Percentiles rank a stretch among this genome's conserved stretches.
Conservation (phyloP, 257 asterid genomes). For the Salvia rosmarinus region DNA sequence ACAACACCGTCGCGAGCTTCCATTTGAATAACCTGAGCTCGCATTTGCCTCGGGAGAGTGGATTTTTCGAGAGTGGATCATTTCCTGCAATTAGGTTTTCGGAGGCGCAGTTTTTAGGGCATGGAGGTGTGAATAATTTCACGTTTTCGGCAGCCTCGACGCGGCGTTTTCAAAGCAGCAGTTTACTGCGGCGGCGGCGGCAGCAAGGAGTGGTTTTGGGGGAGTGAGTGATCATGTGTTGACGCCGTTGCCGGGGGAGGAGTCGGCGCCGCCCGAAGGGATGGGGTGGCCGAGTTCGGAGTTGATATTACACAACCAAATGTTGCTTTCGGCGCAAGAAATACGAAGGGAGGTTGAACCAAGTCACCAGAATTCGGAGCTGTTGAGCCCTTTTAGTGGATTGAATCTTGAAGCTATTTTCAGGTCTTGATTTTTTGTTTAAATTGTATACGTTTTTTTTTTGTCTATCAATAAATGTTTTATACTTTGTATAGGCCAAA, state of each 20-base stretch:
- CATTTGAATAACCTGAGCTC: conserved; percentile 18
- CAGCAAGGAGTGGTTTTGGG: neutral
- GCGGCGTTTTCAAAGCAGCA: neutral
- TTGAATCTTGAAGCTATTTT: conserved; percentile 57
- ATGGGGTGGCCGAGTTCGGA: conserved; percentile 48
- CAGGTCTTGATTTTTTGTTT: conserved; percentile 43
- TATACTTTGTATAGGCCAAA: conserved; percentile 29
- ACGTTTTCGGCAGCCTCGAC: neutral
- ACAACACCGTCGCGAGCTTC: conserved; percentile 7
- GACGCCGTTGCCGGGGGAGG: conserved; percentile 49
- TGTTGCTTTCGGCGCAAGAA: conserved; percentile 15
- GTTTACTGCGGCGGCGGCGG: conserved; percentile 22
- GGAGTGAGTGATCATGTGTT: conserved; percentile 26
- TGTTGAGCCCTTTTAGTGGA: conserved; percentile 39
- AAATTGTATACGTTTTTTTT: neutral
- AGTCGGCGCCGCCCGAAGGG: conserved; percentile 21
- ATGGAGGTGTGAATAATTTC: conserved; percentile 9
- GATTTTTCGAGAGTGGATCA: conserved; percentile 33
- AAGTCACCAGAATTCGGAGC: conserved; percentile 27
- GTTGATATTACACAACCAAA: conserved; percentile 28
- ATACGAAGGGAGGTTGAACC: neutral
- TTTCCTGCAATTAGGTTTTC: conserved; percentile 24
- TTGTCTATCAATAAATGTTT: neutral
- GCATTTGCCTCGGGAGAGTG: conserved; percentile 29
- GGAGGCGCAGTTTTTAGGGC: conserved; percentile 24